These are phyloP conservation scores for Ophiocordyceps robertsii DNA, from an alignment of 2,329 filamentous ascomycete genomes.

Conservation along the genomic window DNA sequence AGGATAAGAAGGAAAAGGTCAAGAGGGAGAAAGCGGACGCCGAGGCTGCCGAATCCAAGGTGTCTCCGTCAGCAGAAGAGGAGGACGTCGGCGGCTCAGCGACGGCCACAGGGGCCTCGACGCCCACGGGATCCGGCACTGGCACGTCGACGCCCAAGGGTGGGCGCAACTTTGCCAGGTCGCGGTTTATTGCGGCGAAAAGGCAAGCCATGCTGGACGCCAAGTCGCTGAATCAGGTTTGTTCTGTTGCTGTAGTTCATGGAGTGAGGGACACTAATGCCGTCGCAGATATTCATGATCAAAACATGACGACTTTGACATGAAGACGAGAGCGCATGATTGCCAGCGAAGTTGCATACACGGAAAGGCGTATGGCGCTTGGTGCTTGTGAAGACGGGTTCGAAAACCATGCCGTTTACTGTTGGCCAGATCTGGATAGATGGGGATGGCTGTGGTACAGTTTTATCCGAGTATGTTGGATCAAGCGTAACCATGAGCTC, in stretches of 20 bases:
- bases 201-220: slow-evolving; percentile 69
- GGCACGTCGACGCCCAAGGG: slow-evolving; percentile 32
- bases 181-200: slow-evolving; percentile 81
- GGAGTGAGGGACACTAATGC: neutral
- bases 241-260: neutral
- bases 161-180: slow-evolving; percentile 60
- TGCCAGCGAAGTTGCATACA: too few relatives aligned
- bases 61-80: neutral
- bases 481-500: too few relatives aligned
- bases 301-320: slow-evolving; percentile 22
- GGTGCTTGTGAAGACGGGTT: too few relatives aligned
- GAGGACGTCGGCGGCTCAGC: slow-evolving; percentile 10
- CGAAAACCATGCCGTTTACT: too few relatives aligned
- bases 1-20: slow-evolving; percentile 32
- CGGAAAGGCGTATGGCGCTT: too few relatives aligned
- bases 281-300: slow-evolving; percentile 53
- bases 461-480: too few relatives aligned
- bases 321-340: neutral
- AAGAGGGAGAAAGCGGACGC: slow-evolving; percentile 35
- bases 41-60: slow-evolving; percentile 8
- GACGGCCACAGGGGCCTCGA: slow-evolving; percentile 20
- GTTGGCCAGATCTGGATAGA: too few relatives aligned
- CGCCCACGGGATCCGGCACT: slow-evolving; percentile 26
- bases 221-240: slow-evolving; percentile 73
- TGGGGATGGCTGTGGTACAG: too few relatives aligned